These are phyloP conservation scores for Mycena amicta DNA, from an alignment of 768 basidiomycete genomes.

Conservation along the genomic window DNA sequence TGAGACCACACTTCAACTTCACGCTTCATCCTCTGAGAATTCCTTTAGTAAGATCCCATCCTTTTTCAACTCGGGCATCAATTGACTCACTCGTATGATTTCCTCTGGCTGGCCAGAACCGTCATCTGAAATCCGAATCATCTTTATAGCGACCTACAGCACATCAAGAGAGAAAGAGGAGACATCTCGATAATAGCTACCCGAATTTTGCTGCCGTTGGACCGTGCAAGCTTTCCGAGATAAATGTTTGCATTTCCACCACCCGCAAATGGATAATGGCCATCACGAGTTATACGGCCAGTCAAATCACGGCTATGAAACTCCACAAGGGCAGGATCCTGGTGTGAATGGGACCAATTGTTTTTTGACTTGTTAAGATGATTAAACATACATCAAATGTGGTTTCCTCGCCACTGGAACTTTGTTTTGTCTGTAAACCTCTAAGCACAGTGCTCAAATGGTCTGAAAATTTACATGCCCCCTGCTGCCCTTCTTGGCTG, in stretches of 20 bases:
- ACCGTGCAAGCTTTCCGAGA: constrained; percentile 8
- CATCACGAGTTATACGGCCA: constrained; percentile 5
- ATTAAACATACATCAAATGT: neutral
- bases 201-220: constrained; percentile 13
- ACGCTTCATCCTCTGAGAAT: constrained; percentile 6
- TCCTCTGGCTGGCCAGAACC: constrained; percentile 12
- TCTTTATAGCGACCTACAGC: constrained; percentile 15
- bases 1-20: constrained; percentile 16
- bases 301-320: neutral
- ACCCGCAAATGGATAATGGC: constrained; percentile 14
- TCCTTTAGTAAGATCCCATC: neutral
- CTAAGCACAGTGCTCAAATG: neutral
- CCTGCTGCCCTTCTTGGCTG: too few relatives aligned
- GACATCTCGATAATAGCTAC: too few relatives aligned
- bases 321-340: too few relatives aligned
- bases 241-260: constrained; percentile 17
- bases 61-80: too few relatives aligned
- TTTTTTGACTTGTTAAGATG: neutral
- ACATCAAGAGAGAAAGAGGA: too few relatives aligned
- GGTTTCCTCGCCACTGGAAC: constrained; percentile 4
- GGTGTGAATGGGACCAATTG: neutral
- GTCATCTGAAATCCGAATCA: constrained; percentile 15
- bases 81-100: constrained; percentile 8
- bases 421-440: neutral
- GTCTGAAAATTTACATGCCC: too few relatives aligned